A percentile compares a stretch with the other conserved stretches of the same genome.
Evolutionary conservation across 2,329 filamentous ascomycete species (phyloP).

Genomic region (Trichoderma afroharzianum): DNA sequence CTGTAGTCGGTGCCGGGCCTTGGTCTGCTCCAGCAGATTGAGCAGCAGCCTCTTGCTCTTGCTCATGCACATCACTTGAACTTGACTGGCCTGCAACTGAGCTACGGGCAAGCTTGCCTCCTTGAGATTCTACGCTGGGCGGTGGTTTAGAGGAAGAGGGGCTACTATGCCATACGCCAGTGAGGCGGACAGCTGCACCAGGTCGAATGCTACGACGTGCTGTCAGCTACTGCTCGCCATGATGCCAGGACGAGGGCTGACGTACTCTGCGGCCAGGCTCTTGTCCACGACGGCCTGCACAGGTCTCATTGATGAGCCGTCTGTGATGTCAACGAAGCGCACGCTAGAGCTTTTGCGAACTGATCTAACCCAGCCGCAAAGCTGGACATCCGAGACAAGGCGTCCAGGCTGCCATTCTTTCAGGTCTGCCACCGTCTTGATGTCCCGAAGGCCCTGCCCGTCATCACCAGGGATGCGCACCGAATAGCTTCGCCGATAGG

Average conservation of each 20-base stretch:
- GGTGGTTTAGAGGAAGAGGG: slow-evolving; percentile 8
- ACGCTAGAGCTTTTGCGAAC: slow-evolving; percentile 81
- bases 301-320: slow-evolving; percentile 76
- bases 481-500: slow-evolving; percentile 31
- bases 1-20: slow-evolving; percentile 7
- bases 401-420: slow-evolving; percentile 47
- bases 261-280: slow-evolving; percentile 68
- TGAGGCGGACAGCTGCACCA: slow-evolving; percentile 74
- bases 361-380: slow-evolving; percentile 79
- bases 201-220: slow-evolving; percentile 62
- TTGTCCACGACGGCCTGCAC: slow-evolving; percentile 79
- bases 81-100: neutral
- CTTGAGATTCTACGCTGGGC: neutral
- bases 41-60: neutral
- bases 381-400: slow-evolving; percentile 47
- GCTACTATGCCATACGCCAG: slow-evolving; percentile 63
- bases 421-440: slow-evolving; percentile 52
- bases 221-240: slow-evolving; percentile 11
- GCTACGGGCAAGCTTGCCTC: neutral
- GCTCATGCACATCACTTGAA: neutral
- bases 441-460: slow-evolving; percentile 27
- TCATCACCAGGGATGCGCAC: slow-evolving; percentile 26
- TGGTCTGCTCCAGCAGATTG: neutral
- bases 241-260: slow-evolving; percentile 20
- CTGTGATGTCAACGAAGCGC: slow-evolving; percentile 79